Base-by-base conservation (phyloP, 2,329 filamentous ascomycete genomes). In the Elsinoe batatas region DNA sequence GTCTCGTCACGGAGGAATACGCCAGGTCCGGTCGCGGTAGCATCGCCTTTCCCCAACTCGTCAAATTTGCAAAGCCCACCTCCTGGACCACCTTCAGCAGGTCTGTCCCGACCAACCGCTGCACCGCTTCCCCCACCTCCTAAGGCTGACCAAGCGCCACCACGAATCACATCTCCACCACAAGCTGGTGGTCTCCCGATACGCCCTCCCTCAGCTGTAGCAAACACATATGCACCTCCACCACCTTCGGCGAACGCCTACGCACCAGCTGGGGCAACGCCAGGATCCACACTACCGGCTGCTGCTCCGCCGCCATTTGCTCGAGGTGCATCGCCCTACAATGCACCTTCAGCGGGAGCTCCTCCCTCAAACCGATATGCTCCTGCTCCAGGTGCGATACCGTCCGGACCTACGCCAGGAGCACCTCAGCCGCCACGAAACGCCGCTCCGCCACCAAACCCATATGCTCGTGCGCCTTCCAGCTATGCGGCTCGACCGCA, bases 271-370 rank as follows among this genome's bases (percentile, higher is more conserved):
- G 46, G 20, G 12, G 71, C 73, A 59, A 63, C 70, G 22, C 58
- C 67, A 69, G 64, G 62, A 68, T 67, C 71, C 58, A 74, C 66
- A 66, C 72, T 71, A 60, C 75, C 71, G 4, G 69, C 74, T 33
- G 70, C 65, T 61, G 69, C 63, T 53, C 79, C 79, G 43, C 77
- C 83, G 40, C 79, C 81, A 17, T 79, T 88, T 53, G 79, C 83
- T 18, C 83, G 89, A 60, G 89, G 85, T 26, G 79, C 85, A 3
- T 95, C 91, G 22, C 91, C 91, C 5, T 96, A 95, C 70, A 89
- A 91, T 64, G 81, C 86, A 36, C 87, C 91, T 54, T 87, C 88
- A 5, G 74, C 67, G 30, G 79, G 76, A 15, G 75, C 81, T 4
- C 83, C 87, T n/a, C 81, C 85, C 5, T 79, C 82, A 8, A 88